Evolutionary conservation across 2,329 filamentous ascomycete species (phyloP).

Genomic region (Colletotrichum sp.): DNA sequence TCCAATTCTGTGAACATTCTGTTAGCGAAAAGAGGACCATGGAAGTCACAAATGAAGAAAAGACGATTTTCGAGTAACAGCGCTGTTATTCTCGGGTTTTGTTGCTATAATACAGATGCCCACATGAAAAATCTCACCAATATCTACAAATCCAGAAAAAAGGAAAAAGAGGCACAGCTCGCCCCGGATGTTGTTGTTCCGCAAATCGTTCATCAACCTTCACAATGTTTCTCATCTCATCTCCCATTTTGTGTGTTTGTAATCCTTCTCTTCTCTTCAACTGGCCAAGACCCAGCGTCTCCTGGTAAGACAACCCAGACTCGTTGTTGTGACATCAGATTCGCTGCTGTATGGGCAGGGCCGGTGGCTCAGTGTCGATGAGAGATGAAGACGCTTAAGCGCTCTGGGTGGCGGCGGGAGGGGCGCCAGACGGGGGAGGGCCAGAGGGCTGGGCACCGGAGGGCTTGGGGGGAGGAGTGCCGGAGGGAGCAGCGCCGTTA

Average conservation of each 20-base stretch:
- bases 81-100: slow-evolving; percentile 10
- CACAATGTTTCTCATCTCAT: not conserved
- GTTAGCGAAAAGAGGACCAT: not conserved
- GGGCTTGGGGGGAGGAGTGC: not conserved
- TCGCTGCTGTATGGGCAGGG: not conserved
- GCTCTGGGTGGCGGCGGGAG: slow-evolving; percentile 5
- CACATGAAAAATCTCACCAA: not conserved
- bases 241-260: not conserved
- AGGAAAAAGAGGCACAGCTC: not conserved
- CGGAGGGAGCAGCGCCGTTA: not conserved
- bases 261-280: not conserved
- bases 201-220: not conserved
- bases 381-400: not conserved
- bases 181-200: not conserved
- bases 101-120: not conserved
- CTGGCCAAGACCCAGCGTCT: not conserved
- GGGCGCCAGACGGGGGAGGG: not conserved
- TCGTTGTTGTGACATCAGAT: not conserved
- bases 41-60: not conserved
- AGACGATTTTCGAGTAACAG: not conserved
- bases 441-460: not conserved
- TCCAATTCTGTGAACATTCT: not conserved
- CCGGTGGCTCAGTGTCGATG: not conserved
- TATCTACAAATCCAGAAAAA: slow-evolving; percentile 6
- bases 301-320: slow-evolving; percentile 10